Percentiles rank a stretch among this genome's conserved stretches.
Evolutionary conservation across 805 yeast genomes (phyloP).

Genomic region (Wickerhamomyces bovis): DNA sequence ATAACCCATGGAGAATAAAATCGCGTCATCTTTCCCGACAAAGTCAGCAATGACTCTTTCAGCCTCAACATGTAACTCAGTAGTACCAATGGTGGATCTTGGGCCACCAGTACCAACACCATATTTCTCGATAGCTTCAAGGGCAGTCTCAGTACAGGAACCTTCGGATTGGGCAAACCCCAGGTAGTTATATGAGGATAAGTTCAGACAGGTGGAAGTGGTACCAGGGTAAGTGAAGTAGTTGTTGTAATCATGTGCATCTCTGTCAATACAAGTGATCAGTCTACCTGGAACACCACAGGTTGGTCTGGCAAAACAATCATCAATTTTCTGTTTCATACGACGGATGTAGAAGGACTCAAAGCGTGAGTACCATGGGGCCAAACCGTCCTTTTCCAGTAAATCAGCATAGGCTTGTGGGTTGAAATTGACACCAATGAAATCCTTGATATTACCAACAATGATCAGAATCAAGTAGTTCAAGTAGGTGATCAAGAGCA

Average conservation of each 20-base stretch:
- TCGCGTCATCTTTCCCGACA: constrained; percentile 84
- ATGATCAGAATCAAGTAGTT: constrained; percentile 79
- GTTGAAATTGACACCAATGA: constrained; percentile 68
- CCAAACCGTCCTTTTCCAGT: constrained; percentile 78
- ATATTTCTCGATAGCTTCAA: constrained; percentile 52
- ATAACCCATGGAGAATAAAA: constrained; percentile 89
- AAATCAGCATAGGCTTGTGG: constrained; percentile 61
- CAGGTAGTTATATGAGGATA: constrained; percentile 87
- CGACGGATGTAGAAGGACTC: constrained; percentile 93
- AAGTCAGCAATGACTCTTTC: constrained; percentile 77
- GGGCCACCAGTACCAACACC: constrained; percentile 83
- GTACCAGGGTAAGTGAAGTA: constrained; percentile 72
- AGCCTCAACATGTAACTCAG: constrained; percentile 65
- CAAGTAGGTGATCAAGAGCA: constrained; percentile 76
- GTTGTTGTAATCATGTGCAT: constrained; percentile 56
- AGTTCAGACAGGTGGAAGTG: constrained; percentile 70
- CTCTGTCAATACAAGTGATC: constrained; percentile 75
- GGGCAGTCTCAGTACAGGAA: constrained; percentile 75
- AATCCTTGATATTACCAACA: constrained; percentile 88
- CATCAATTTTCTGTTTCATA: constrained; percentile 84
- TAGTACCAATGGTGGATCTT: constrained; percentile 66
- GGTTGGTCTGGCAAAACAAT: constrained; percentile 94
- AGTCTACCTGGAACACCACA: constrained; percentile 96
- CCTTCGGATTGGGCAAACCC: constrained; percentile 98
- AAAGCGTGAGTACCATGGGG: constrained; percentile 92